Evolutionary conservation across 805 yeast species (phyloP), one percentile per base, ranked within the genome.

Genomic region (Starmerella floricola): DNA sequence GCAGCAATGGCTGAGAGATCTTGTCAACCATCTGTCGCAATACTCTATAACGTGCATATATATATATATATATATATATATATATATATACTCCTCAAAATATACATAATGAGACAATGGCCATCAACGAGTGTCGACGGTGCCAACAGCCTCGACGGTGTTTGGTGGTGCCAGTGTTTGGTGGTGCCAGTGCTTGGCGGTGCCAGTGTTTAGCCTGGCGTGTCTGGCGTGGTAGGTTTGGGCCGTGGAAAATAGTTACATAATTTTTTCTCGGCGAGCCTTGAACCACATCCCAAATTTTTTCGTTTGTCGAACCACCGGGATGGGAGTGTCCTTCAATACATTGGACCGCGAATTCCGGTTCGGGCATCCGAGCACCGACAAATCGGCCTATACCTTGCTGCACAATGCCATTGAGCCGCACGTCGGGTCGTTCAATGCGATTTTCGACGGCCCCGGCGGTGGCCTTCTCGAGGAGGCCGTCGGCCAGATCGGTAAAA

Each of bases 371-470:
- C 98, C 98, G 36, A 94, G 96, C 39, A 78, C 75, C 63, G 94
- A 83, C 56, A 73, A 80, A 59, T 70, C 84, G 24, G 83, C 83
- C 6, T 88, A 66, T 55, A 95, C 95, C 13, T 64, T 86, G 31
- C 70, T 91, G 29, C 73, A 73, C 45, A 94, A 85, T 49, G 97
- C 98, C 13, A 91, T 91, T 31, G 76, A 76, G 44, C 98, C 98
- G 4, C 98, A 91, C 61, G 74, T 91, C 42, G 96, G 94, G 8
- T 88, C 97, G 1, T 91, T 91, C 70, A 81, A 91, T 68, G 96
- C 96, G 4, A 68, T 91, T 44, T 82, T 94, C 19, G 94, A 83
- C 45, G 95, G 94, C 34, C 76, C 82, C 19, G 77, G 69, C 34
- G 94, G 88, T 36, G 95, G 95, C 5, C 62, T 91, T 20, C 68